Evolutionary conservation across 2,329 filamentous ascomycete genomes (phyloP), one percentile per base, ranked within the genome.

Genomic region (Colletotrichum lupini): DNA sequence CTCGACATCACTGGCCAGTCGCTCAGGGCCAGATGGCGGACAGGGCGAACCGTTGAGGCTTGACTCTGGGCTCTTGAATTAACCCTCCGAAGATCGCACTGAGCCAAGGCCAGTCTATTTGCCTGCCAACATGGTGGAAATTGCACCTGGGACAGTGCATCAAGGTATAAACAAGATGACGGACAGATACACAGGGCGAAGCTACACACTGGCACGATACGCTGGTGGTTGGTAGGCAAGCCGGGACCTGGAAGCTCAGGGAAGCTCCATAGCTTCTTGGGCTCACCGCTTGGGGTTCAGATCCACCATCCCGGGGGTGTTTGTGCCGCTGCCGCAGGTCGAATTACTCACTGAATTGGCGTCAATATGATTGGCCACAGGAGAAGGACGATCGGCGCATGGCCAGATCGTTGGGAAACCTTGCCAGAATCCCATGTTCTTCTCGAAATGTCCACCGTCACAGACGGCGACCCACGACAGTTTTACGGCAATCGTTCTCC

Each of bases 341-440:
- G 67, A 65, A 69, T 73, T 61, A 66, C 65, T 65, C 53, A 60
- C 60, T 32, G 67, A 70, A 70, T 28, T 70, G 46, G 16, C 5
- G 6, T 24, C 19, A 22, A 19, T 56, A n/a, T 73, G 70, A 73
- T 73, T 73, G 70, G 70, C 26, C 56, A 30, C 37, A 46, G 7
- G 11, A 14, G 26, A 1, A 35, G 55, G 60, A 46, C 67, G 70
- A 73, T 73, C 67, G 67, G 60, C 67, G 70, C 55, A 60, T 52
- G 56, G 70, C 67, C 67, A 73, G 70, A 73, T 73, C 70, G 70
- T 73, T 73, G 70, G 70, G 70, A 73, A 70, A 42, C 56, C 58
- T 58, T 67, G 37, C 37, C 62, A 55, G 16, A 42, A 42, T 42
- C 37, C 35, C 49, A 28, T 52, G 49, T 56, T 52, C 49, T 5